Evolutionary conservation across 176 grass and related monocot genomes (phyloP).

Genomic region (Oryza meyeriana): DNA sequence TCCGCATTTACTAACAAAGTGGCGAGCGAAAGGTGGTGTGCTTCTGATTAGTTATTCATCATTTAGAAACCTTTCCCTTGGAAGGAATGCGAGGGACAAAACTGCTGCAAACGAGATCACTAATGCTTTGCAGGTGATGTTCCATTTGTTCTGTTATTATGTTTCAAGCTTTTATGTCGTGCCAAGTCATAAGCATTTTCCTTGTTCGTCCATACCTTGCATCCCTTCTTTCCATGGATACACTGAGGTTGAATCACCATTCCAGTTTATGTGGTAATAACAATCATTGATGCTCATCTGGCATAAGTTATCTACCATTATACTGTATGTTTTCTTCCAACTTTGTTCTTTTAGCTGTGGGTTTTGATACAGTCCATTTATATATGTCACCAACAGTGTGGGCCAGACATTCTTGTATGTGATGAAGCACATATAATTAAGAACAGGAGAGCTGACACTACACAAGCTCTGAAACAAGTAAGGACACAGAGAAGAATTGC

Average conservation of each 20-base stretch:
- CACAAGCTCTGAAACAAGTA: conserved; percentile 90
- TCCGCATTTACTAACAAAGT: conserved; percentile 74
- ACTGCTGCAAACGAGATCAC: conserved; percentile 65
- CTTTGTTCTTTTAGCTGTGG: conserved; percentile 10
- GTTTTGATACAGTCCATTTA: conserved; percentile 40
- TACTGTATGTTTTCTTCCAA: not conserved
- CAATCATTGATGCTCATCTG: conserved; percentile 2
- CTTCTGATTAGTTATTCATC: conserved; percentile 94
- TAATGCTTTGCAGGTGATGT: conserved; percentile 71
- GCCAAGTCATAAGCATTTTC: conserved; percentile 3
- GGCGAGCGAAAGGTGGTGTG: conserved; percentile 81
- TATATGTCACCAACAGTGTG: conserved; percentile 48
- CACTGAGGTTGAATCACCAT: conserved; percentile 12
- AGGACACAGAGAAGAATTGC: conserved; percentile 94
- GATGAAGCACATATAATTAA: conserved; percentile 99
- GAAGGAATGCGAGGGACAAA: conserved; percentile 72
- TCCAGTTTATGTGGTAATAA: not conserved
- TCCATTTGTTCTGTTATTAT: conserved; percentile 2
- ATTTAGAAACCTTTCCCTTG: conserved; percentile 89
- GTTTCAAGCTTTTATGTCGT: conserved; percentile 18
- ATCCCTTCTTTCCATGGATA: not conserved
- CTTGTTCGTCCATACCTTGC: not conserved
- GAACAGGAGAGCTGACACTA: conserved; percentile 88
- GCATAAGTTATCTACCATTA: not conserved
- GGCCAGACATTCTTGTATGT: conserved; percentile 96